phyloP scores from a whole-genome alignment of 139 green algal species.

The Closterium sp. region DNA sequence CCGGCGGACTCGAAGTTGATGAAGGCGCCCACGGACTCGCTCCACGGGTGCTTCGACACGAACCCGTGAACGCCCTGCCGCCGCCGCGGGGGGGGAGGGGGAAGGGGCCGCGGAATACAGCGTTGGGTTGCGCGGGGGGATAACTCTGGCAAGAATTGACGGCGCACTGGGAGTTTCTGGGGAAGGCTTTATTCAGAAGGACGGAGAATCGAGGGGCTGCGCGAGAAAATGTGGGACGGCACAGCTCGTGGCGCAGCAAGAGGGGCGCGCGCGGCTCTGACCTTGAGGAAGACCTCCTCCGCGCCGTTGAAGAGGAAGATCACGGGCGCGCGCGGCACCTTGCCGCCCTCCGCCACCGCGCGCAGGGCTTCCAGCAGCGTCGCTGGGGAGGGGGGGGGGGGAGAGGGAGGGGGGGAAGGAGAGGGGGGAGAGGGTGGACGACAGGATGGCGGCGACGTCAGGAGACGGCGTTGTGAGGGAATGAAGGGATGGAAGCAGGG shows the following conservation, averaged over 20 bases:
- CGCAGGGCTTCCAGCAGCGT: conserved; percentile 22
- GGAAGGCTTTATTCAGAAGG: too few relatives aligned
- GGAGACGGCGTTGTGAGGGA: background rate
- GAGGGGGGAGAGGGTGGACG: too few relatives aligned
- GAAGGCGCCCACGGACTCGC: conserved; percentile 19
- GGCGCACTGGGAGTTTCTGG: too few relatives aligned
- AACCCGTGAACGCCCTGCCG: conserved; percentile 38
- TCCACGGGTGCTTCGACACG: conserved; percentile 26
- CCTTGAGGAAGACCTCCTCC: conserved; percentile 48
- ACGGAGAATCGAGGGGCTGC: background rate
- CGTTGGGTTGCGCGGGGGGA: too few relatives aligned
- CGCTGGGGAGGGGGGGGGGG: background rate
- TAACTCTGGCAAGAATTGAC: too few relatives aligned
- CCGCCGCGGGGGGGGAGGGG: background rate
- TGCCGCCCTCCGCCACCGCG: conserved; percentile 8
- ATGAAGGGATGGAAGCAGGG: background rate
- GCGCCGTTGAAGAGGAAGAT: conserved; percentile 46
- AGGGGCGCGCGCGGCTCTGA: background rate
- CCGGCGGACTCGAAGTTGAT: conserved; percentile 48
- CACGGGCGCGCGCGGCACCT: conserved; percentile 18
- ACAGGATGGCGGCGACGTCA: background rate
- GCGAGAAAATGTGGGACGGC: background rate
- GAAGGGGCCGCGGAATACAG: background rate
- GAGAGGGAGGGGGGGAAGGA: too few relatives aligned
- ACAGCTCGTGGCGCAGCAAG: background rate